Conservation (phyloP, 2,329 filamentous ascomycete species). For the Aspergillus sp. region DNA sequence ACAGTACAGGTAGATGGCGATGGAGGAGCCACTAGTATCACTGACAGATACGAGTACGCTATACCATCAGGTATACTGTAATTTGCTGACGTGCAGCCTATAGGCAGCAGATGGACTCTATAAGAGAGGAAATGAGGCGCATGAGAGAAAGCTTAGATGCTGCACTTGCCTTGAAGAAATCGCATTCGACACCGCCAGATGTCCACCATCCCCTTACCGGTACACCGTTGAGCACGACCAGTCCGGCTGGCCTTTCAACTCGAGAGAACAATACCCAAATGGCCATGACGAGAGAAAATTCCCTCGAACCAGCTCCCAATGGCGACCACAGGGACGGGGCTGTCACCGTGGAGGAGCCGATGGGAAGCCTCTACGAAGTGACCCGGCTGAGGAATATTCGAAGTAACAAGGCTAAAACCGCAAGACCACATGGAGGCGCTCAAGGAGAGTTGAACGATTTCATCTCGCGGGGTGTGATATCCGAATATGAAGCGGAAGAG, state of each 20-base stretch:
- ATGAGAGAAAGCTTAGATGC: background rate
- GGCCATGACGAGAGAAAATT: background rate
- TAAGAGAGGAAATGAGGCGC: background rate
- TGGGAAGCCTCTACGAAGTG: background rate
- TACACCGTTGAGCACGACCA: background rate
- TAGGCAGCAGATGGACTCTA: background rate
- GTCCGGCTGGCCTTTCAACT: background rate
- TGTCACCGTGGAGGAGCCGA: background rate
- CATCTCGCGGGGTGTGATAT: background rate
- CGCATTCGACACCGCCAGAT: background rate
- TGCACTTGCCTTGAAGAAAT: background rate
- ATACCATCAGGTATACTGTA: background rate
- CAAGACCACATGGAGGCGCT: background rate
- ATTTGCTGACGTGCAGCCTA: background rate
- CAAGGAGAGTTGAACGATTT: background rate
- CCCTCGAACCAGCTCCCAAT: background rate
- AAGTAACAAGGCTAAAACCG: background rate
- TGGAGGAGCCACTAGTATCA: background rate
- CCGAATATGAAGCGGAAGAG: background rate
- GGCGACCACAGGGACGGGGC: background rate
- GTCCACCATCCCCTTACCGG: background rate
- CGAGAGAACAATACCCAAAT: background rate
- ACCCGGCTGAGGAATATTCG: background rate
- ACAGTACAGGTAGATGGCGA: background rate
- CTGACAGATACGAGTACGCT: background rate